A percentile compares a stretch with the other conserved stretches of the same genome.
Conservation (phyloP, 371 early-diverging fungal species). For the Coemansia sp. region DNA sequence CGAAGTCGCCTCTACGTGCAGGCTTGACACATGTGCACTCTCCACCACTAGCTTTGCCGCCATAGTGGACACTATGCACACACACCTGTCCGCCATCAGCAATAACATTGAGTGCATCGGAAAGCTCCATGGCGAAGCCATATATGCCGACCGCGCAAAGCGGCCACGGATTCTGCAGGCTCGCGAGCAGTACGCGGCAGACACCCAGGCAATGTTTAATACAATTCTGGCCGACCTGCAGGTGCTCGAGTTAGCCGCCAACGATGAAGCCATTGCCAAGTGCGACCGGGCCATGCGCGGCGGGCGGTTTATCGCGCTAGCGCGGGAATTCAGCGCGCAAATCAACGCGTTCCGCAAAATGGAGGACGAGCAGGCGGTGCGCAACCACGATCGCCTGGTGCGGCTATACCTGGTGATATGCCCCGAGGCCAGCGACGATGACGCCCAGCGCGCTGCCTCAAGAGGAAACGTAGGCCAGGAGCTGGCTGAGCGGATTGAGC, state of each 20-base stretch:
- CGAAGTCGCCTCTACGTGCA: too few species aligned
- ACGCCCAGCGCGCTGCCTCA: constrained; percentile 55
- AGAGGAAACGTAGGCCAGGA: constrained; percentile 31
- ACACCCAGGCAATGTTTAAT: constrained; percentile 4
- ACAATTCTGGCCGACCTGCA: constrained; percentile 6
- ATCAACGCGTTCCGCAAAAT: constrained; percentile 30
- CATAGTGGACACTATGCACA: background rate
- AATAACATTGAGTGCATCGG: background rate
- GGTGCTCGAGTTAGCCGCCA: constrained; percentile 11
- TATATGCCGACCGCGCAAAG: constrained; percentile 11
- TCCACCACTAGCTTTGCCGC: too few species aligned
- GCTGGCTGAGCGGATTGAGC: constrained; percentile 38
- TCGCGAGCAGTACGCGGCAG: constrained; percentile 12
- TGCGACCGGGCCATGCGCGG: constrained; percentile 17
- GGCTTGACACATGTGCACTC: too few species aligned
- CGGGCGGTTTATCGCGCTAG: constrained; percentile 15
- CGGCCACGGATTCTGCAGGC: constrained; percentile 10
- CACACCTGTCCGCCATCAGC: background rate
- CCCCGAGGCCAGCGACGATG: constrained; percentile 54
- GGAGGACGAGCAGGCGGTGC: constrained; percentile 25
- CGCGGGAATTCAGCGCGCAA: constrained; percentile 11
- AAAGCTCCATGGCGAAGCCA: constrained; percentile 1
- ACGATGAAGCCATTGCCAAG: constrained; percentile 8
- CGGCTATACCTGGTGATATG: constrained; percentile 35
- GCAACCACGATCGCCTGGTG: constrained; percentile 19